These are phyloP conservation scores for Penstemon eatonii DNA, from an alignment of 257 asterid genomes.

Conservation along the genomic window DNA sequence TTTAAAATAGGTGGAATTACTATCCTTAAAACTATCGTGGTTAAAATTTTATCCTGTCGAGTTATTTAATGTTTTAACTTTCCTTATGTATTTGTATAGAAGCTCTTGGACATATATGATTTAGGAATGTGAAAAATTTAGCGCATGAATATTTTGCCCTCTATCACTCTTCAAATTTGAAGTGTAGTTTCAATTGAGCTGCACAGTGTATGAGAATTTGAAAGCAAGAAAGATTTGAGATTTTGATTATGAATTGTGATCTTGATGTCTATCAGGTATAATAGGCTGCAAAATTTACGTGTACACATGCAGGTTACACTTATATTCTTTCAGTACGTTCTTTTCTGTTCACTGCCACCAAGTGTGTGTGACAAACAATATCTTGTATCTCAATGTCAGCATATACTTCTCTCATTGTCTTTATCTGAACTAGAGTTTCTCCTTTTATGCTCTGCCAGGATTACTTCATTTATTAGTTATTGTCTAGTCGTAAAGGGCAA, in stretches of 20 bases:
- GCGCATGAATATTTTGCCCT: not conserved
- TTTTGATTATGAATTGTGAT: not conserved
- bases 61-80: not conserved
- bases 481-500: too few species aligned
- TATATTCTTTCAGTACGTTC: not conserved
- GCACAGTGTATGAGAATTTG: not conserved
- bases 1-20: not conserved
- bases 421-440: too few species aligned
- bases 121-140: not conserved
- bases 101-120: not conserved
- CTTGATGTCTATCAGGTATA: not conserved
- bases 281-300: constrained; percentile 7
- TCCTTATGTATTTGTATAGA: not conserved
- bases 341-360: not conserved
- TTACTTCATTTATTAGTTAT: too few species aligned
- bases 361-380: not conserved
- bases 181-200: not conserved
- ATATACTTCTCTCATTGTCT: too few species aligned
- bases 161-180: not conserved
- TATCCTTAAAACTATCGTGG: not conserved
- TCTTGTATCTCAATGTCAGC: not conserved
- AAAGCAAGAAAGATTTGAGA: not conserved
- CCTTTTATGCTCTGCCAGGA: too few species aligned
- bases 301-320: not conserved
- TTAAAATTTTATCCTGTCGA: not conserved